A percentile compares a stretch with the other conserved stretches of the same genome.
phyloP scores from a whole-genome alignment of 805 yeast genomes.

The Metschnikowia similis region DNA sequence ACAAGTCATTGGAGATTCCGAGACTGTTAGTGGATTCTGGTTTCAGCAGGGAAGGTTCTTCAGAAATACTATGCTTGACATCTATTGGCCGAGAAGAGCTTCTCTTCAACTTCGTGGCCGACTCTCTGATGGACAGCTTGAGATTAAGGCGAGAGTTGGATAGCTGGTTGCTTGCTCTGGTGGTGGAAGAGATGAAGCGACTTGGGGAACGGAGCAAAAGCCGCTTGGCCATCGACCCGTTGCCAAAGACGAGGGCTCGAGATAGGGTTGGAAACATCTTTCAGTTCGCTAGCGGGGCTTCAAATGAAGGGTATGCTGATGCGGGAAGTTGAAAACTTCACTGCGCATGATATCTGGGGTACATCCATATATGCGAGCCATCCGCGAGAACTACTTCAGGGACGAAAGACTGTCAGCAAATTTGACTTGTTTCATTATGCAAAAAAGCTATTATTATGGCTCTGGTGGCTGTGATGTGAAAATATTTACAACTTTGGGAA shows the following conservation, averaged over 20 bases:
- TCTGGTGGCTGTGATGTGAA: not conserved
- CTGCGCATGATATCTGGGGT: constrained; percentile 2
- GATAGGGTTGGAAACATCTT: not conserved
- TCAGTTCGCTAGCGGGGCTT: not conserved
- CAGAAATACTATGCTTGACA: not conserved
- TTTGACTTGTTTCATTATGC: too few species aligned
- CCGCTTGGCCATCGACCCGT: not conserved
- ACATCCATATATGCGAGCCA: not conserved
- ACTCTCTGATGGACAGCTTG: not conserved
- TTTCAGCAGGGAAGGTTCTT: not conserved
- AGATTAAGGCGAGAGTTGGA: not conserved
- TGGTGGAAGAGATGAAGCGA: not conserved
- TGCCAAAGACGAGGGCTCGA: not conserved
- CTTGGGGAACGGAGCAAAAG: not conserved
- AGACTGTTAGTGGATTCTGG: not conserved
- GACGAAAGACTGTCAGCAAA: not conserved
- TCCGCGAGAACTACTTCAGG: not conserved
- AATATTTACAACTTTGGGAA: constrained; percentile 44
- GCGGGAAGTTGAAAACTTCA: not conserved
- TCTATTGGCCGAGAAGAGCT: not conserved
- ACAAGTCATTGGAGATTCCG: constrained; percentile 35
- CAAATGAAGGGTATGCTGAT: not conserved
- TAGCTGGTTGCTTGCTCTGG: not conserved
- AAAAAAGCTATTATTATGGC: too few species aligned
- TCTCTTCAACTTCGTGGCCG: not conserved